Evolutionary conservation across 164 flowering plant species (phyloP).

Genomic region (Pachysandra terminalis): DNA sequence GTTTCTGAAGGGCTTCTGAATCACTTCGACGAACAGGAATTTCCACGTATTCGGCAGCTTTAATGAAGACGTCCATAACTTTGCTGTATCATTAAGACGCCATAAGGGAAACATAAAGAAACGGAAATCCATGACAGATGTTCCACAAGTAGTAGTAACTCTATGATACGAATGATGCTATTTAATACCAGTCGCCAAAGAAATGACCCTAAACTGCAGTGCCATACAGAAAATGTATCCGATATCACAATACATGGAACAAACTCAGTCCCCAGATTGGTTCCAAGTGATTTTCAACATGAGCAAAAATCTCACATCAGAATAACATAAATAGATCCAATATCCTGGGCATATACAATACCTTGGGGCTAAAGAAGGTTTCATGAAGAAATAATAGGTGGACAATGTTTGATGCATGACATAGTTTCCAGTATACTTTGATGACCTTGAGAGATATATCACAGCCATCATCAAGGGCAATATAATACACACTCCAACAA

Average conservation of each 20-base stretch:
- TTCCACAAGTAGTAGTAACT: too few species aligned
- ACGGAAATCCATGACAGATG: background rate
- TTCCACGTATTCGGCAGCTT: conserved; percentile 95
- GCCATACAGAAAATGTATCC: background rate
- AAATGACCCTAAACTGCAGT: background rate
- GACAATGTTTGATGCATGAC: conserved; percentile 92
- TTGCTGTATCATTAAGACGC: conserved; percentile 52
- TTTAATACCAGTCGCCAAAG: too few species aligned
- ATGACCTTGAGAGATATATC: conserved; percentile 82
- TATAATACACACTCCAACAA: conserved; percentile 89
- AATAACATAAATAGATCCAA: background rate
- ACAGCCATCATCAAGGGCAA: conserved; percentile 88
- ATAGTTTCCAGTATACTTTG: conserved; percentile 89
- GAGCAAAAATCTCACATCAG: background rate
- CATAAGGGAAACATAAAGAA: conserved; percentile 6
- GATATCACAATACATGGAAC: background rate
- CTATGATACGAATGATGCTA: too few species aligned
- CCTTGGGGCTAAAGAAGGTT: conserved; percentile 98
- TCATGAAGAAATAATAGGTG: conserved; percentile 77
- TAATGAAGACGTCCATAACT: conserved; percentile 92
- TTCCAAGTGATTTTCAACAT: too few species aligned
- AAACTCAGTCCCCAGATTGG: background rate
- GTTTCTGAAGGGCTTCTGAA: conserved; percentile 82
- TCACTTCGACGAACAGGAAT: conserved; percentile 92
- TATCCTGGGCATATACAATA: conserved; percentile 19